Evolutionary conservation across 495 filamentous ascomycete genomes (phyloP).

Genomic region (Lophiostoma macrostomum): DNA sequence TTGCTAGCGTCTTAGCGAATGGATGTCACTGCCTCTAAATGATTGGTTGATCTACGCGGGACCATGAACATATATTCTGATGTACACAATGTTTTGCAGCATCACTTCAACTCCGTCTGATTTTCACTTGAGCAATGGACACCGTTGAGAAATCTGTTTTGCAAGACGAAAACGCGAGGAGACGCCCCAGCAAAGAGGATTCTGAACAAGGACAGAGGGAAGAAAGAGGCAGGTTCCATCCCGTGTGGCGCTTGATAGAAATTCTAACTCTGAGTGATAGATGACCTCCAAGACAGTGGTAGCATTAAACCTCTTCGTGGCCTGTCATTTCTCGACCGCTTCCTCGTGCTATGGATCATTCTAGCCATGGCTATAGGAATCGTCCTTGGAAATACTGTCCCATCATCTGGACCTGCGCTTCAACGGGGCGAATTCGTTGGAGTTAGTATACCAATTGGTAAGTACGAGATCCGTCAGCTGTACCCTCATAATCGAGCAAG

Average conservation of each 20-base stretch:
- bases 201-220: constrained; percentile 2
- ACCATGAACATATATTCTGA: no score
- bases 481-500: not conserved
- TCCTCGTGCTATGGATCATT: constrained; percentile 82
- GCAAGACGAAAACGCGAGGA: not conserved
- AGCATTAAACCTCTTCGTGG: constrained; percentile 48
- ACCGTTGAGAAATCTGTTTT: constrained; percentile 11
- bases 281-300: no score
- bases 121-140: constrained; percentile 17
- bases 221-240: not conserved
- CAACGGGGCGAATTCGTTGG: constrained; percentile 69
- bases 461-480: constrained; percentile 26
- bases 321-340: constrained; percentile 68
- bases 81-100: no score
- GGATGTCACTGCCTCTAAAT: no score
- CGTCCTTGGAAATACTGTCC: constrained; percentile 75
- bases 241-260: not conserved
- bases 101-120: no score
- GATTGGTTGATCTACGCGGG: no score
- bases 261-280: no score
- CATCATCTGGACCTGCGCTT: constrained; percentile 56
- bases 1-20: no score
- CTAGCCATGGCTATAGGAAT: constrained; percentile 80
- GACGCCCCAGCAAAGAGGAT: not conserved
- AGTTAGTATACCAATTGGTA: constrained; percentile 76